Evolutionary conservation across 2,329 filamentous ascomycete genomes (phyloP).

Genomic region (Cladosporium sp.): DNA sequence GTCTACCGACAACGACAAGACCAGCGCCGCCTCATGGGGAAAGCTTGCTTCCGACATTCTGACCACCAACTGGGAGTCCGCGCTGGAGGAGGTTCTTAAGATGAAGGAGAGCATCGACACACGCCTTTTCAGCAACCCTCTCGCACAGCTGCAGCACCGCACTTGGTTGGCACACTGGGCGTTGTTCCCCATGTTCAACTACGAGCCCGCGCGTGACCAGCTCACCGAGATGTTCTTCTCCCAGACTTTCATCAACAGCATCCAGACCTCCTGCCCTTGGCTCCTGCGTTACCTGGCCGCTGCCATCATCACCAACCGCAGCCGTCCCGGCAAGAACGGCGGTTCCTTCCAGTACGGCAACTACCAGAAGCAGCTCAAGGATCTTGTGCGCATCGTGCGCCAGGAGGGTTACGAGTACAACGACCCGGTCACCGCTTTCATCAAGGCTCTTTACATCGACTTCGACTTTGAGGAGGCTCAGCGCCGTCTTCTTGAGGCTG

Average conservation of each 20-base stretch:
- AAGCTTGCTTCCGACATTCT: slow-evolving; percentile 96
- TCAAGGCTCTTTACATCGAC: slow-evolving; percentile 91
- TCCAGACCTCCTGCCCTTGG: slow-evolving; percentile 97
- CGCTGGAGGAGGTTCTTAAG: slow-evolving; percentile 85
- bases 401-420: slow-evolving; percentile 98
- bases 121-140: slow-evolving; percentile 90
- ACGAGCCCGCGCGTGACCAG: slow-evolving; percentile 82
- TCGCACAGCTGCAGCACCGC: slow-evolving; percentile 92
- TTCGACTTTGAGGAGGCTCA: slow-evolving; percentile 98
- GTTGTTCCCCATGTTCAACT: slow-evolving; percentile 98
- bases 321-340: slow-evolving; percentile 75
- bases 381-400: slow-evolving; percentile 88
- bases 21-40: slow-evolving; percentile 92
- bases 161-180: slow-evolving; percentile 98
- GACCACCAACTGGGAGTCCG: slow-evolving; percentile 89
- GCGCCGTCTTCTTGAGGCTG: slow-evolving; percentile 77
- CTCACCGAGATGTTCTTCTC: slow-evolving; percentile 97
- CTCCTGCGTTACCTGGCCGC: slow-evolving; percentile 89
- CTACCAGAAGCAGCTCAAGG: slow-evolving; percentile 98
- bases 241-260: slow-evolving; percentile 97
- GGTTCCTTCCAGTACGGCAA: slow-evolving; percentile 87
- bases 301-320: slow-evolving; percentile 85
- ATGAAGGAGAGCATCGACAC: slow-evolving; percentile 90
- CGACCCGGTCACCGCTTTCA: slow-evolving; percentile 92
- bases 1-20: slow-evolving; percentile 97